Evolutionary conservation across 306 rosid species (phyloP), one percentile per base, ranked within the genome.

Genomic region (Crataegus laevigata): DNA sequence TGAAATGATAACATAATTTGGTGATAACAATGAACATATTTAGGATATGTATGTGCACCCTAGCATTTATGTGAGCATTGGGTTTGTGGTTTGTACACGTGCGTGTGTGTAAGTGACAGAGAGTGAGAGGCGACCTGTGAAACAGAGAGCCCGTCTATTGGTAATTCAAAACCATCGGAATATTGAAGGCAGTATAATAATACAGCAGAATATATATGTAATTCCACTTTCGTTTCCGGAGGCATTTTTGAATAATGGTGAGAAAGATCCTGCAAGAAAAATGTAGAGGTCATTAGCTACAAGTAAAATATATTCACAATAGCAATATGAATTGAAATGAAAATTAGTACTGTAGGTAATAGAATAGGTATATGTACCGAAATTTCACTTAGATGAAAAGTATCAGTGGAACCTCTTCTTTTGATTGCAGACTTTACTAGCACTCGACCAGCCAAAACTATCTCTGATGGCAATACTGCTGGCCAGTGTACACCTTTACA

Each of bases 361-460:
- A 58, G 25, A 83, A 73, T 68, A 3, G 40, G 67, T 77, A 80
- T 74, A 79, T 47, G 47, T 88, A 93, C 98, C 96, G 87, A 83
- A 22, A 70, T 77, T 80, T 82, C 85, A 68, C 75, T 78, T 43
- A 86, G 75, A 65, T 75, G 74, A 47, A 80, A 30, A 78, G 55
- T 82, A 80, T 83, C 82, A 28, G 51, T 72, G 24, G 75, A 78
- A 61, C 78, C 72, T 68, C 80, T 78, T 62, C 82, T 85, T 28
- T 79, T 73, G 32, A 78, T 78, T 64, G 75, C 66, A 75, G 80
- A 85, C 73, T 85, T 88, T 0, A 85, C 85, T 11, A 93, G 76
- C 52, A 88, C 70, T 75, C 97, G 89, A 66, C 98, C 96, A 73
- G 93, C 93, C 86, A 93, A 91, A 84, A 88, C 98, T 80, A 93